Base-by-base conservation (phyloP, 495 filamentous ascomycete genomes). In the Aspergillus sparsus region DNA sequence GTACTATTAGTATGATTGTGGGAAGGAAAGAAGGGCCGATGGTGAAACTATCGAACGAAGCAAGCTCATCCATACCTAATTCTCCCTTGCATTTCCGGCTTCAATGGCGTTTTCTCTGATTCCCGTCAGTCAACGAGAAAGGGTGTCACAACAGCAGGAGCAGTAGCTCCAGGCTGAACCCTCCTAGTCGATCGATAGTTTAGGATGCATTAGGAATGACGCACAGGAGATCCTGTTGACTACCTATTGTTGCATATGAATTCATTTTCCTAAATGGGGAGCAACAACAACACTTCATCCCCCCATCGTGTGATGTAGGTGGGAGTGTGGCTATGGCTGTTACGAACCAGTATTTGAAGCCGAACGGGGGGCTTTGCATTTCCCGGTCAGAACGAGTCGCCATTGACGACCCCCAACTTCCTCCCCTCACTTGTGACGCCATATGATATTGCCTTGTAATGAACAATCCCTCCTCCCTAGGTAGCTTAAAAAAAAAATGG, bases 101-200 rank as follows among this genome's bases (percentile, higher is more conserved):
- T 27, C 21, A 27, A 27, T 27, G 21, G 21, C 21, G 21, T 27
- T 27, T 27, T 27, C 21, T 27, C 21, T 27, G 21, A 27, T 27
- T 51, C 21, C 21, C 49, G 31, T 51, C 49, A 51, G 49, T 13
- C 13, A 21, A 16, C 16, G 37, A 52, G 46, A 49, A 15, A 54
- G 45, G 42, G 58, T 54, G 58, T 49, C 58, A 60, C 58, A 49
- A 42, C 58, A 60, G 58, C 58, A 32, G 10, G 27, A 51, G 21
- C 5, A n/a, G 7, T 9, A 10, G n/a, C 6, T 47, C 15, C 44
- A 47, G 15, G 10, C 44, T 18, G 8, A 6, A 13, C 10, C 12
- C 16, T 18, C 9, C 37, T 53, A 41, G 58, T 54, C 58, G 39
- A 54, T 60, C 58, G 54, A 60, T 60, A 60, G 57, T 54, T 27